Base-by-base conservation (phyloP, 768 basidiomycete species). In the Sistotremastrum suecicum region DNA sequence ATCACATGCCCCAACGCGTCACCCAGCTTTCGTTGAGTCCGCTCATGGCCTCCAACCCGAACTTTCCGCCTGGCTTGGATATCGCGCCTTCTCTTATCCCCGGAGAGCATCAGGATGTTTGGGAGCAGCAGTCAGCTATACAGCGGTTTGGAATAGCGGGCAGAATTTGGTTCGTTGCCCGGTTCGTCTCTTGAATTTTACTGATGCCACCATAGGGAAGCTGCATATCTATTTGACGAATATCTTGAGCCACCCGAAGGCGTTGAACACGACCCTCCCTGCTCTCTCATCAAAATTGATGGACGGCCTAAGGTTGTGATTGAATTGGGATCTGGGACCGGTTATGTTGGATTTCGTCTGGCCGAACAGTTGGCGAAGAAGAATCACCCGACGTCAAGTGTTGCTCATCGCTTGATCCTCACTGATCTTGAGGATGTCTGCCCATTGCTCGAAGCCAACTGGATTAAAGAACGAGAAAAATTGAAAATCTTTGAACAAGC, bases 341-440 rank as follows among this genome's bases (percentile, higher is more conserved):
- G 87, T 20, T 63, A 80, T 44, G 75, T 83, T 7, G 74, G 64
- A 7, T 60, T 70, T 20, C 58, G 62, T 5, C 54, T 75, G 9
- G 75, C 78, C 41, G 54, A 66, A 3, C 46, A 70, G 34, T 67
- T 84, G 12, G 41, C 37, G 0, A 46, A 48, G 5, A 20, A 8
- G n/a, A 32, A 29, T 5, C 31, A 20, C 20, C 20, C 20, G 20
- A 28, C 33, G 4, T 44, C 38, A 9, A 28, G 42, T 31, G 43
- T 45, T 3, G 48, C 47, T 11, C 60, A 59, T 41, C 53, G 62
- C 8, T 53, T 75, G 44, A 54, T 78, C 36, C 69, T 71, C 5
- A 90, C 87, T 5, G 90, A 92, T 63, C 72, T 92, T 6, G 76
- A 76, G 2, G 81, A 86, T 50, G 87, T 89, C 46, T 66, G 74